Percentiles rank a stretch among this genome's conserved stretches.
Evolutionary conservation across 2,329 filamentous ascomycete species (phyloP).

Genomic region (Talaromyces islandicus): DNA sequence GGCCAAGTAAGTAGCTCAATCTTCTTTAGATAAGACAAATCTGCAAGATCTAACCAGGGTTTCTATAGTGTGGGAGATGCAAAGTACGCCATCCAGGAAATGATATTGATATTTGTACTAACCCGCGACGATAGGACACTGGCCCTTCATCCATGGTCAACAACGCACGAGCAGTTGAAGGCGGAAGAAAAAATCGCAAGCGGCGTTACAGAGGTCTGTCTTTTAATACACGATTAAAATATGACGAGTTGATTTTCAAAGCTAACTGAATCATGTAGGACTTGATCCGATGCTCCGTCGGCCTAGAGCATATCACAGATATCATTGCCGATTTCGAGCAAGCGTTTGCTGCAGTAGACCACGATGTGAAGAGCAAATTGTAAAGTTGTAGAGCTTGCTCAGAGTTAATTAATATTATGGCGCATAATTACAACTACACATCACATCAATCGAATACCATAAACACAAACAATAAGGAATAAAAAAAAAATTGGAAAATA

Average conservation of each 20-base stretch:
- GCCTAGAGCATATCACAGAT: slow-evolving; percentile 93
- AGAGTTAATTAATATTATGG: no score
- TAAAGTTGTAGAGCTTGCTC: background rate
- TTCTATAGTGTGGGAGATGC: slow-evolving; percentile 66
- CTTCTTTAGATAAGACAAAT: background rate
- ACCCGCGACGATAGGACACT: slow-evolving; percentile 51
- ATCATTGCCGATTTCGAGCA: slow-evolving; percentile 78
- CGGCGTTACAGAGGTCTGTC: slow-evolving; percentile 70
- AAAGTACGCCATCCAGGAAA: slow-evolving; percentile 42
- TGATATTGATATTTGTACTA: background rate
- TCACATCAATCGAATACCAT: background rate
- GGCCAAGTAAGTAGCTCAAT: slow-evolving; percentile 54
- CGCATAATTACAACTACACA: background rate
- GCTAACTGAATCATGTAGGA: slow-evolving; percentile 47
- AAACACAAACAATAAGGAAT: background rate
- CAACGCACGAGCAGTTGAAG: slow-evolving; percentile 85
- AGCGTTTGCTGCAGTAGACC: background rate
- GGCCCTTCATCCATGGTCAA: slow-evolving; percentile 84
- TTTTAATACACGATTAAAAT: slow-evolving; percentile 82
- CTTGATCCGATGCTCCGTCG: slow-evolving; percentile 88
- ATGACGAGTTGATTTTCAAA: slow-evolving; percentile 74
- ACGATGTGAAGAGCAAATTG: background rate
- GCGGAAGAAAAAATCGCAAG: slow-evolving; percentile 74
- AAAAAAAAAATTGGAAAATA: no score
- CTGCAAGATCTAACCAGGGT: slow-evolving; percentile 23